These are phyloP conservation scores for Vigna trinervia DNA, from an alignment of 306 rosid genomes.

Conservation along the genomic window DNA sequence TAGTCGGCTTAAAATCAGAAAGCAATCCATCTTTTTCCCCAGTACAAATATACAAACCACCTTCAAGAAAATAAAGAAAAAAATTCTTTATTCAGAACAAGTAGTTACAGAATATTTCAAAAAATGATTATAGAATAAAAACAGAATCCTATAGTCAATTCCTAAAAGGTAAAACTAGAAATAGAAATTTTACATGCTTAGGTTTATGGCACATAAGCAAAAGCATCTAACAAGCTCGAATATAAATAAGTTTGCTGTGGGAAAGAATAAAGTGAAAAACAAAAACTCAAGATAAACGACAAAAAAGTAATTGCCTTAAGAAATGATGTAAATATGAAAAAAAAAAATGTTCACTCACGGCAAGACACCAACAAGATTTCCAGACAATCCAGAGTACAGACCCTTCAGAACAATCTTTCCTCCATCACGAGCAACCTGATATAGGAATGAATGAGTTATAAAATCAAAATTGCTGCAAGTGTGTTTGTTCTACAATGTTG, in stretches of 20 bases:
- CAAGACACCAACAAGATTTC: slow-evolving; percentile 90
- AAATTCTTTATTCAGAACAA: slow-evolving; percentile 4
- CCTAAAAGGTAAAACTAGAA: slow-evolving; percentile 25
- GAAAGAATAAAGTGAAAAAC: slow-evolving; percentile 22
- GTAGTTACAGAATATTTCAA: not conserved
- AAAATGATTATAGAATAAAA: slow-evolving; percentile 14
- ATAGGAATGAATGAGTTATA: slow-evolving; percentile 22
- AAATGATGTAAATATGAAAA: slow-evolving; percentile 3
- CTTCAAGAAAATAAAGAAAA: slow-evolving; percentile 18
- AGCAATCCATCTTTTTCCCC: not conserved
- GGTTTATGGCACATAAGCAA: not conserved
- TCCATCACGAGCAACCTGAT: slow-evolving; percentile 88
- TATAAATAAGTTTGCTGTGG: slow-evolving; percentile 1
- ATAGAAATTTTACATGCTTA: not conserved
- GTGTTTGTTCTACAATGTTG: not conserved
- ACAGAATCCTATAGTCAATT: slow-evolving; percentile 25
- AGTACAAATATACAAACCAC: not conserved
- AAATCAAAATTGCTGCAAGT: slow-evolving; percentile 7
- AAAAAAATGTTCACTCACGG: slow-evolving; percentile 70
- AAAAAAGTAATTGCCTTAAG: not conserved
- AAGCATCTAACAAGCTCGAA: slow-evolving; percentile 10
- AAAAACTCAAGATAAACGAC: slow-evolving; percentile 10
- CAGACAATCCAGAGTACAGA: slow-evolving; percentile 90
- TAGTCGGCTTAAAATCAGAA: not conserved
- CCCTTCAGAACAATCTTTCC: slow-evolving; percentile 80